A percentile compares a stretch with the other conserved stretches of the same genome.
These are phyloP conservation scores for Apiospora marii DNA, from an alignment of 2,329 filamentous ascomycete species.

Conservation along the genomic window DNA sequence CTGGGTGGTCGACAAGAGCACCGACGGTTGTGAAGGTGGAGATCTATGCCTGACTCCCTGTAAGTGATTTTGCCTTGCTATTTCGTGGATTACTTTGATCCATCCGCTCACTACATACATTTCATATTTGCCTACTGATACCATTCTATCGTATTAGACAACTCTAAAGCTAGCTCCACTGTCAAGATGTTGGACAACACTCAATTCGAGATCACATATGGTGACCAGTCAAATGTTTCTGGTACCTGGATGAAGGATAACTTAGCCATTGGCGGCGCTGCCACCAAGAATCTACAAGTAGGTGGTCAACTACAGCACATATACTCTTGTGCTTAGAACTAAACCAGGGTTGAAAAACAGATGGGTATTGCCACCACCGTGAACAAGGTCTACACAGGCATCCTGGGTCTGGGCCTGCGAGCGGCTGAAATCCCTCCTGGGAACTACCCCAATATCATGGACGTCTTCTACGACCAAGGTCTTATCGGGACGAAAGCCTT, in stretches of 20 bases:
- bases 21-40: background rate
- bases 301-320: constrained; percentile 45
- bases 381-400: constrained; percentile 55
- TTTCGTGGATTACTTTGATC: background rate
- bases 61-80: background rate
- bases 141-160: background rate
- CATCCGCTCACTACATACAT: background rate
- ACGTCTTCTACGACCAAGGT: constrained; percentile 68
- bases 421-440: constrained; percentile 54
- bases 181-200: background rate
- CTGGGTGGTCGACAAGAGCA: constrained; percentile 47
- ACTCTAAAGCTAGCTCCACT: background rate
- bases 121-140: background rate
- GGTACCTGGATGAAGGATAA: constrained; percentile 67
- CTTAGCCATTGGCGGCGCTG: constrained; percentile 58
- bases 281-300: constrained; percentile 60
- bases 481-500: constrained; percentile 71
- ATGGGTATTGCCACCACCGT: constrained; percentile 35
- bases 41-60: background rate
- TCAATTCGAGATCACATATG: background rate
- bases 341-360: background rate
- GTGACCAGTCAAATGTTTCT: constrained; percentile 45
- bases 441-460: constrained; percentile 66
- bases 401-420: constrained; percentile 67
- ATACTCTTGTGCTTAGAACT: constrained; percentile 36